A percentile compares a stretch with the other conserved stretches of the same genome.
phyloP scores from a whole-genome alignment of 2,329 filamentous ascomycete genomes.

The Aureobasidium sp. region DNA sequence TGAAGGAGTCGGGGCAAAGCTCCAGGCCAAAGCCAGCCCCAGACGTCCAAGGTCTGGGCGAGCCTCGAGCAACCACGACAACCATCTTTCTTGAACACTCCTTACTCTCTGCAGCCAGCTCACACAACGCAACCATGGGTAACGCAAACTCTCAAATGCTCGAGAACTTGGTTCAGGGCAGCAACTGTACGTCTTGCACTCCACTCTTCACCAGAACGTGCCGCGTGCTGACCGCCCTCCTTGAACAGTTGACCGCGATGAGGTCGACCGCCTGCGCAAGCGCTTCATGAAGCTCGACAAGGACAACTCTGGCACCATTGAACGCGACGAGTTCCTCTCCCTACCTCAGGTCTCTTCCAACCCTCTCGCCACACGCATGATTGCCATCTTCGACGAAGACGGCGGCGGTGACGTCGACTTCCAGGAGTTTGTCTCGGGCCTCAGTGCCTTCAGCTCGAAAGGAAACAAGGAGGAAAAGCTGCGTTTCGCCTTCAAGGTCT shows the following conservation, averaged over 20 bases:
- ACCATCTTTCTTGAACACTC: background rate
- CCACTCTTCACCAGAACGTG: background rate
- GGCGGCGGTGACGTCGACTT: constrained; percentile 97
- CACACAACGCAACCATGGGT: constrained; percentile 33
- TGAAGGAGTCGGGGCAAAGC: background rate
- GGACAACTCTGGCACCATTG: constrained; percentile 96
- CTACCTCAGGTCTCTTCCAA: constrained; percentile 97
- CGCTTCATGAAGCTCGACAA: constrained; percentile 99
- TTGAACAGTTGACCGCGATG: constrained; percentile 79
- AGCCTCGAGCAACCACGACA: background rate
- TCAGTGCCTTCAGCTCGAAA: constrained; percentile 93
- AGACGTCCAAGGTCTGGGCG: background rate
- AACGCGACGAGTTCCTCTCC: constrained; percentile 95
- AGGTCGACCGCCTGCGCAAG: constrained; percentile 91
- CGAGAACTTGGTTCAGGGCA: constrained; percentile 92
- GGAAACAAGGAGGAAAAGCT: constrained; percentile 99
- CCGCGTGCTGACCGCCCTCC: constrained; percentile 10
- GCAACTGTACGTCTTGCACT: constrained; percentile 66
- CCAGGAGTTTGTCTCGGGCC: constrained; percentile 92
- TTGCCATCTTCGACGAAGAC: constrained; percentile 98
- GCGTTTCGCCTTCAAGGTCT: constrained; percentile 96
- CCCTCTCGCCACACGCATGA: constrained; percentile 96
- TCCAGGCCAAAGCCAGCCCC: background rate
- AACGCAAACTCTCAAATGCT: constrained; percentile 62
- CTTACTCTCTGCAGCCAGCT: too few relatives aligned